Base-by-base conservation (phyloP, 1,284 basidiomycete species). In the Pseudozyma sp. region DNA sequence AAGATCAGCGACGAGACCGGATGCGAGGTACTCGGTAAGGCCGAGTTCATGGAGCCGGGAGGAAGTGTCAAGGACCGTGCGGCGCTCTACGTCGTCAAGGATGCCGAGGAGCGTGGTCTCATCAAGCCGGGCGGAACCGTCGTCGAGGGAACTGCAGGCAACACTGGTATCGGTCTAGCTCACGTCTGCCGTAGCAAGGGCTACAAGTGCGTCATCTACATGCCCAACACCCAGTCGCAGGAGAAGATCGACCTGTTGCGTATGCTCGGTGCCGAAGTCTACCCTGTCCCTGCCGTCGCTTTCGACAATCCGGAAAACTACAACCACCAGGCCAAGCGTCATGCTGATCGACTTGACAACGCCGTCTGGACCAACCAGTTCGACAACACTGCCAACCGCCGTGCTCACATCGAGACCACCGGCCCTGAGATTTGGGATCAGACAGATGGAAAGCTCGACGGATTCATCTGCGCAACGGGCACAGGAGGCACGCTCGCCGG, bases 321-420 rank as follows among this genome's bases (percentile, higher is more conserved):
- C 88, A 99, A 99, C 86, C 97, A 99, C 87, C 96, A 96, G 86
- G 97, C 97, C 34, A 90, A 91, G 54, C 91, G 94, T 68, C 93
- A 91, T 77, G 96, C 96, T 47, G 88, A 90, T 56, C 85, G 86
- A n/a, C 86, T 92, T 35, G 88, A 90, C n/a, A 97, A 97, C 82
- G 92, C 94, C 19, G 90, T 98, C 64, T 99, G 97, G 96, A 98
- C 94, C n/a, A 92, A 99, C 87, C 96, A 99, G 86, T 98, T 98
- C 84, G 95, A 98, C 86, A 97, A 97, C 85, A 92, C 93, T 14
- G 85, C 85, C 57, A 99, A 99, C 85, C 90, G 96, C 14, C 85
- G 90, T 40, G 92, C 91, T 16, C 96, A 99, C 85, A 96, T 97
- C 84, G 85, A 88, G 55, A 90, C 94, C 9, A 99, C 96, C 5